Evolutionary conservation across 176 grass and related monocot species (phyloP).

Genomic region (Phoenix dactylifera): DNA sequence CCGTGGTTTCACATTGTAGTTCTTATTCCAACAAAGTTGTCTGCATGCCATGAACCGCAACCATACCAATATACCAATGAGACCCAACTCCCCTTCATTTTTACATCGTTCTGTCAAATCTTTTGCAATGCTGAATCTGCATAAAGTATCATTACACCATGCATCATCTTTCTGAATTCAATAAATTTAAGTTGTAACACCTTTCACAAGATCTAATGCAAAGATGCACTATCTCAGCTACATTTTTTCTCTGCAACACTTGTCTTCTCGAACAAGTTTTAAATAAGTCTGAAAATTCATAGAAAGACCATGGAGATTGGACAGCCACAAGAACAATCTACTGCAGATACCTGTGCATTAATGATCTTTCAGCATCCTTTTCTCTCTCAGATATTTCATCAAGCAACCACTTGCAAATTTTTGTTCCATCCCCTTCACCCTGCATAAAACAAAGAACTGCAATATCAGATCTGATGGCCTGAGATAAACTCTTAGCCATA

Average conservation of each 20-base stretch:
- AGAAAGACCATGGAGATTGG: too few species aligned
- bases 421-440: background rate
- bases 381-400: conserved; percentile 13
- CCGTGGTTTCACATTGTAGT: conserved; percentile 22
- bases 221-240: too few species aligned
- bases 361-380: conserved; percentile 19
- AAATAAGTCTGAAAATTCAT: background rate
- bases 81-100: conserved; percentile 10
- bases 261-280: background rate
- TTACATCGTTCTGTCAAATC: background rate
- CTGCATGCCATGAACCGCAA: conserved; percentile 16
- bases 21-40: conserved; percentile 19
- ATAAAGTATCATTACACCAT: background rate
- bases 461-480: too few species aligned
- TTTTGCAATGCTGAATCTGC: conserved; percentile 17
- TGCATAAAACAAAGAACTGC: background rate
- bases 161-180: background rate
- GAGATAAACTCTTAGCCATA: too few species aligned
- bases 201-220: too few species aligned
- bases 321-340: too few species aligned
- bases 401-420: conserved; percentile 15
- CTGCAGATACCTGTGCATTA: conserved; percentile 11
- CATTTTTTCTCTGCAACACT: too few species aligned
- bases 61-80: conserved; percentile 13
- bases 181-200: background rate